Evolutionary conservation across 371 early-diverging fungal genomes (phyloP), one percentile per base, ranked within the genome.

Genomic region (Entomophthora muscae): DNA sequence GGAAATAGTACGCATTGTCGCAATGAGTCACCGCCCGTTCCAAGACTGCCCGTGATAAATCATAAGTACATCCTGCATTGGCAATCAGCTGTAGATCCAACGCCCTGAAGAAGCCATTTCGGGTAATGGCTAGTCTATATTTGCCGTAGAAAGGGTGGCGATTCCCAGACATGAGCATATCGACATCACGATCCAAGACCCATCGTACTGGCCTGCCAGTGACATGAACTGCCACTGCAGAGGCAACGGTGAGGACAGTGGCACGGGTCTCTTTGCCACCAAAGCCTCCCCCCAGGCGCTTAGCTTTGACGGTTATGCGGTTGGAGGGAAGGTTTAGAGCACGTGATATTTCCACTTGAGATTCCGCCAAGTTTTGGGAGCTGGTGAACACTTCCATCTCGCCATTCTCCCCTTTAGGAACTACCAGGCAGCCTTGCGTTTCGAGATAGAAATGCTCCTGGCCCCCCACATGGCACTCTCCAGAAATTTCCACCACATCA

Each of bases 231-330:
- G 88, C 82, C n/a, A 88, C 73, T 3, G 84, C 78, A 60, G 80
- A 67, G 7, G 74, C 76, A 24, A 76, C 73, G 2, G 75, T 58
- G 32, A 84, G 64, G 22, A 75, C 72, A 13, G 73, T 72, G 0
- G 81, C 75, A 21, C 86, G 75, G 51, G 81, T 75, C 66, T 89
- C 88, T 66, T 89, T 89, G 57, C 86, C 87, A 55, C 89, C 88
- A 66, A 89, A 89, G 1, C 86, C 90, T 61, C 89, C 89, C 58
- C 90, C 88, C 56, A 85, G 64, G 57, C 88, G 82, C 75, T 86
- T 85, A 63, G 78, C 80, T 32, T 79, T 75, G 68, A 79, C 76
- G 54, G 76, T 73, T 57, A 86, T 68, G 61, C 77, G 77, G 72
- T 79, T 78, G 29, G 78, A 69, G 0, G 79, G 75, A 58, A 83